Evolutionary conservation across 2,329 filamentous ascomycete species (phyloP).

Genomic region (Tolypocladium nubicola): DNA sequence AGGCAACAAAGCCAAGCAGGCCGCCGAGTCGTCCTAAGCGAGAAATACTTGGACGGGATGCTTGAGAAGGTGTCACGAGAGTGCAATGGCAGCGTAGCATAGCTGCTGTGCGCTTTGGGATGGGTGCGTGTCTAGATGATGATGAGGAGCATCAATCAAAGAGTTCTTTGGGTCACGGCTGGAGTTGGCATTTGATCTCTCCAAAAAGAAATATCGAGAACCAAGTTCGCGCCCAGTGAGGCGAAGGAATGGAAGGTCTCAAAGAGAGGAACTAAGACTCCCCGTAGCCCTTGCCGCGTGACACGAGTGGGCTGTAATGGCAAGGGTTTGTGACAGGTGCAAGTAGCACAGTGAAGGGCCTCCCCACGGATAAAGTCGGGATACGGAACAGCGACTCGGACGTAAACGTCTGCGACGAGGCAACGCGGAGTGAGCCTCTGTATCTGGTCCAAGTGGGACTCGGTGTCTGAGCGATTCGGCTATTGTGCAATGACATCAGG

Average conservation of each 20-base stretch:
- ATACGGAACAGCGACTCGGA: background rate
- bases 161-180: constrained; percentile 7
- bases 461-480: background rate
- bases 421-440: background rate
- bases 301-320: background rate
- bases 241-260: background rate
- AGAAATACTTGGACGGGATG: background rate
- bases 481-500: background rate
- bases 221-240: background rate
- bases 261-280: background rate
- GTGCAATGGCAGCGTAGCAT: background rate
- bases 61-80: background rate
- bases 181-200: constrained; percentile 10
- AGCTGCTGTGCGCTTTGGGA: background rate
- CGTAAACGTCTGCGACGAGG: background rate
- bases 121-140: background rate
- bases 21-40: constrained; percentile 31
- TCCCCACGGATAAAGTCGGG: background rate
- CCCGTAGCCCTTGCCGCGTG: background rate
- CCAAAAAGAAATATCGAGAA: background rate
- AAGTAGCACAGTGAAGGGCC: background rate
- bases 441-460: background rate
- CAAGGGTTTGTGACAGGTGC: background rate
- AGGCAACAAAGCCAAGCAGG: constrained; percentile 71
- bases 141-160: constrained; percentile 2